Base-by-base conservation (phyloP, 768 basidiomycete genomes). In the Asterophora lycoperdoides region DNA sequence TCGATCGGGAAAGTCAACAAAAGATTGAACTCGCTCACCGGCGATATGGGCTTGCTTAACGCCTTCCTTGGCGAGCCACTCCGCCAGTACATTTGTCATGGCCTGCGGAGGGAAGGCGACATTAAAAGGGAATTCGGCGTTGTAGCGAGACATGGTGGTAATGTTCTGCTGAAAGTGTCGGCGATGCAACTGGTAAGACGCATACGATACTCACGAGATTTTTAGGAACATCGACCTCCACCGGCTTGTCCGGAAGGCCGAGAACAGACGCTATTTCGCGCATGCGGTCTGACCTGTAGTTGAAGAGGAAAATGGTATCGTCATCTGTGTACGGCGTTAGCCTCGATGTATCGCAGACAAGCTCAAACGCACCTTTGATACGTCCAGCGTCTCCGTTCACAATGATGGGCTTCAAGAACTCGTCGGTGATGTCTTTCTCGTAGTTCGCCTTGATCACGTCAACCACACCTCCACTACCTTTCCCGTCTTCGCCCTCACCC, bases 221-320 rank as follows among this genome's bases (percentile, higher is more conserved):
- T 57, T 84, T 82, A 3, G 93, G 93, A 14, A 95, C 68, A 19
- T 79, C 75, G 32, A 90, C 79, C 41, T 94, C 90, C 66, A 93
- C 79, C 1, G 91, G 90, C 66, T 89, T 91, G 56, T 90, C 84
- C 3, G 83, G 81, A 4, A 84, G 66, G 15, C 93, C 93, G 45
- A 96, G 78, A 7, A 97, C 81, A 23, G 78, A 70, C n/a, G 72
- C 77, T 52, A 96, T 85, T 69, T 97, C 93, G 40, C 93, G 83
- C 88, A 97, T 91, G 45, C 94, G 85, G 66, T 97, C 93, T 0
- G 93, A 94, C 52, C 94, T 85, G 68, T 97, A 96, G 74, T 97
- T 97, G 83, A 95, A 97, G 72, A 89, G 83, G 79, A 95, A 96
- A 4, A 97, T 62, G 0, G 93, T 94, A 66, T 96, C 93, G 36